Conservation (phyloP, 2,329 filamentous ascomycete species). For the Teratosphaeria destructans region DNA sequence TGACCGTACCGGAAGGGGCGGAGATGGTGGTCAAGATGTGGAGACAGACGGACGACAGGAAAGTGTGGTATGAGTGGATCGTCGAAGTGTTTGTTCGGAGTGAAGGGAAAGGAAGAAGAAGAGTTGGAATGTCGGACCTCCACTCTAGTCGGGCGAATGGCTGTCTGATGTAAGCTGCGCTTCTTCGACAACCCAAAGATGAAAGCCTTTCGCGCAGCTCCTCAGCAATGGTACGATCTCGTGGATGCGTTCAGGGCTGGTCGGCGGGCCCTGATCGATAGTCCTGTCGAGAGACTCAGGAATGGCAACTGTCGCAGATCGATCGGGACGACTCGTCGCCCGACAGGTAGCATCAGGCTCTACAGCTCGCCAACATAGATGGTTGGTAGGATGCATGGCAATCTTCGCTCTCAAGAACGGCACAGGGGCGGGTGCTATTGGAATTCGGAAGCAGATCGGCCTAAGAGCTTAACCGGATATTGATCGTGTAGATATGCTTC, state of each 20-base stretch:
- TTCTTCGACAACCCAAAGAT: no score
- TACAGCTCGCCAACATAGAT: neutral
- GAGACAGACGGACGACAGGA: slow-evolving; percentile 87
- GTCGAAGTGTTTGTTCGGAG: slow-evolving; percentile 59
- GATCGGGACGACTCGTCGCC: neutral
- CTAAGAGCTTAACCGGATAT: neutral
- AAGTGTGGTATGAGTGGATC: slow-evolving; percentile 98
- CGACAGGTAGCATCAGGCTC: neutral
- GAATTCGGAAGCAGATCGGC: no score
- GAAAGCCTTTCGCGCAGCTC: no score
- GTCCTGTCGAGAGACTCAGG: neutral
- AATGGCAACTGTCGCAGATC: neutral
- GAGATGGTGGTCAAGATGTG: slow-evolving; percentile 91
- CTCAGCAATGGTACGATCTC: no score
- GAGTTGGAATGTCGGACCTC: slow-evolving; percentile 55
- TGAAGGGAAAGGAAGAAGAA: slow-evolving; percentile 44
- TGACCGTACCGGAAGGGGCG: slow-evolving; percentile 73
- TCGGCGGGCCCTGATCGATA: no score
- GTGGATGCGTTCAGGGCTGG: no score
- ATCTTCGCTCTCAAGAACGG: neutral
- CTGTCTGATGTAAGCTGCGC: slow-evolving; percentile 52
- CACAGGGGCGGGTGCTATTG: no score
- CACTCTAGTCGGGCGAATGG: slow-evolving; percentile 60
- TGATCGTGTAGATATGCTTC: neutral
- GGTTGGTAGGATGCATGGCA: neutral